Evolutionary conservation across 495 filamentous ascomycete genomes (phyloP), one percentile per base, ranked within the genome.

Genomic region (Xylaria nigripes): DNA sequence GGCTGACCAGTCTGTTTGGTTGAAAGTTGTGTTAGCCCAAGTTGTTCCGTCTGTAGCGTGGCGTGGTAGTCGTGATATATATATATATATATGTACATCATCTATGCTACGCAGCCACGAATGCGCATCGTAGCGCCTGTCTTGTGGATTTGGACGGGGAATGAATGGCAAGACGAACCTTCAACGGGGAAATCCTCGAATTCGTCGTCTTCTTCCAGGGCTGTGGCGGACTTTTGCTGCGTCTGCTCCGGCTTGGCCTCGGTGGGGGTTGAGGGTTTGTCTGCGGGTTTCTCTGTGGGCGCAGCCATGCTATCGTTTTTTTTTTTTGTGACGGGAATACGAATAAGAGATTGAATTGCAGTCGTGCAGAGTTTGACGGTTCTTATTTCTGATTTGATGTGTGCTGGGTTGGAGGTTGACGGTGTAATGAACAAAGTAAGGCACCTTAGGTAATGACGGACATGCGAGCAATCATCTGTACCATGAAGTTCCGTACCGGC

Each of bases 121-220:
- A 34, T 34, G 32, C 15, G 36, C 36, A 4, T 18, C 36, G n/a
- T 18, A n/a, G 36, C 15, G 12, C 16, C 36, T 40, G 16, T 16
- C 2, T 13, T 18, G n/a, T 9, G 51, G 46, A 48, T 16, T n/a
- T 48, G 40, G 42, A 30, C 27, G 27, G 40, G 21, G 15, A 13
- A 54, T 16, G 24, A 30, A n/a, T n/a, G n/a, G n/a, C n/a, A n/a
- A 50, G 23, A 70, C 74, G 47, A 69, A 95, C 93, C 89, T 76
- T 97, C 92, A 49, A 95, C 86, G 24, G 93, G 94, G 70, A 98
- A 98, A 70, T 98, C 93, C 70, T 98, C 93, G 61, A 98, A 98
- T 74, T 98, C 93, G 68, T 98, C 93, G 63, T 98, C 93, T 64
- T 98, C 93, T 65, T 96, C 93, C 21, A 96, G 76, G 29, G 87